These are phyloP conservation scores for Xylariaceae sp. DNA, from an alignment of 2,329 filamentous ascomycete species.

Conservation along the genomic window DNA sequence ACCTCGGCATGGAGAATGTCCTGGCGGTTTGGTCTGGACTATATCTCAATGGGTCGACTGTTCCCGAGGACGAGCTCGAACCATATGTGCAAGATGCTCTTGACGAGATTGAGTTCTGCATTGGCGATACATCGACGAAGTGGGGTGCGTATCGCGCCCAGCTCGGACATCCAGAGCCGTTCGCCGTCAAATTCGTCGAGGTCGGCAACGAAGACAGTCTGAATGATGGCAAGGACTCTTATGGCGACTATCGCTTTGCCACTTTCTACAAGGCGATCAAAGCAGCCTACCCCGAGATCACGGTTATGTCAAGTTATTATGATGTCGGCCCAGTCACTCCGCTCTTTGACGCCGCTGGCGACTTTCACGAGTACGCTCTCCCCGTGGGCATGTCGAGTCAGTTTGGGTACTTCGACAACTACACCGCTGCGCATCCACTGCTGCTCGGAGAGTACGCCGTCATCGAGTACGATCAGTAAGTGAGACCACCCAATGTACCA, in stretches of 20 bases:
- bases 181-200: constrained; percentile 53
- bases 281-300: constrained; percentile 48
- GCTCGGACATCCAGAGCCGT: constrained; percentile 55
- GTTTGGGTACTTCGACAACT: constrained; percentile 48
- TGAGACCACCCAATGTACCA: constrained; percentile 36
- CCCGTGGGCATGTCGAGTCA: constrained; percentile 41
- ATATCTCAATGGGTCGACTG: constrained; percentile 44
- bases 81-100: constrained; percentile 52
- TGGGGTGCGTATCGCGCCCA: constrained; percentile 52
- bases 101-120: constrained; percentile 56
- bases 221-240: constrained; percentile 38
- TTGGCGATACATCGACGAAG: constrained; percentile 42
- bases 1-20: constrained; percentile 46
- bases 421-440: constrained; percentile 15
- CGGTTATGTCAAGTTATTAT: constrained; percentile 40
- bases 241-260: constrained; percentile 49
- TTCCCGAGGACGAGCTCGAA: constrained; percentile 43
- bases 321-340: constrained; percentile 36
- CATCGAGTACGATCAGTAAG: constrained; percentile 44
- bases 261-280: constrained; percentile 53
- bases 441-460: constrained; percentile 44
- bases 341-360: constrained; percentile 30
- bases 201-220: constrained; percentile 63
- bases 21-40: constrained; percentile 53
- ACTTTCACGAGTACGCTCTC: constrained; percentile 45